Base-by-base conservation (phyloP, 208 protist species). In the Strigomonas galati region DNA sequence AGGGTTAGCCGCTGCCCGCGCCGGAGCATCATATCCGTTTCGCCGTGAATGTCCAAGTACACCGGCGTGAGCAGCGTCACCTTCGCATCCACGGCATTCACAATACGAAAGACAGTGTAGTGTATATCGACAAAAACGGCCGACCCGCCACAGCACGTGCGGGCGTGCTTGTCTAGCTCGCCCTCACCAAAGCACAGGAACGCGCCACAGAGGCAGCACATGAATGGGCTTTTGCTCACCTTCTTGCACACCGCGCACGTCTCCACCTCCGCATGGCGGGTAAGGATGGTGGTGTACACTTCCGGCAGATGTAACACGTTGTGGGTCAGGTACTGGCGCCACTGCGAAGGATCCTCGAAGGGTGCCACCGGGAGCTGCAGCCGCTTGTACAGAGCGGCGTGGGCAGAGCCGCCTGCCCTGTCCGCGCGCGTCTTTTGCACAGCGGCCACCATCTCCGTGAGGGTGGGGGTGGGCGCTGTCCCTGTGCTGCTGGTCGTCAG, bases 21-120 rank as follows among this genome's bases (percentile, higher is more conserved):
- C 31, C 24, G 46, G 48, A 86, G 61, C 40, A 62, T 54, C 28
- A 56, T 28, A 26, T 80, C 75, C 40, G 56, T 72, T 40, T 89
- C 81, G 9, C 81, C 88, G 63, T 82, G 84, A 49, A 89, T 79
- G 59, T 91, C 82, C 9, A 76, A 68, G 80, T 94, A 94, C 48
- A 84, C 67, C n/a, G 78, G 73, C 14, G 17, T 46, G 28, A 75
- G 52, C 2, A 61, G 12, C 35, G 76, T 63, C 30, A 78, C 55
- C 5, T 79, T 74, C 0, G 63, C 78, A 12, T 63, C 55, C 1
- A 80, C 64, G 23, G 83, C 78, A 52, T 88, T 67, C 7, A 89
- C 40, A 21, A 94, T 71, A 21, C 77, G 49, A 10, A 89, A 72
- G 26, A 31, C 51, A 14, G 79, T 82, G n/a, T 40, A 24, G 4